Conservation (phyloP, 2,329 filamentous ascomycete species). For the Sarocladiaceae sp. region DNA sequence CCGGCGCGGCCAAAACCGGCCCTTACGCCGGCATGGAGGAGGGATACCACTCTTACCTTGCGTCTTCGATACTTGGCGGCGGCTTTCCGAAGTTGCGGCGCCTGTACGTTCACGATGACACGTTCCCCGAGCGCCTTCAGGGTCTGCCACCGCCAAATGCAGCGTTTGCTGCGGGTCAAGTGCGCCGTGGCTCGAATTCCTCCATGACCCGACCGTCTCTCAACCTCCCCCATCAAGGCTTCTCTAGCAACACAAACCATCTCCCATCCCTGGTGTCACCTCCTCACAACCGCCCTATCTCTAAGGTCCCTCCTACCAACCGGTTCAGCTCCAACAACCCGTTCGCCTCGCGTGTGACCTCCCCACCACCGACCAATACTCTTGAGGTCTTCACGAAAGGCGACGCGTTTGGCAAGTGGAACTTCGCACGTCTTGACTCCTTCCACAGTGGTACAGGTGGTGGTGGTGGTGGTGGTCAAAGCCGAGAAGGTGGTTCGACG, state of each 20-base stretch:
- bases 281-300: conserved; percentile 20
- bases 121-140: conserved; percentile 74
- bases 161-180: conserved; percentile 22
- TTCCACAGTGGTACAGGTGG: conserved; percentile 12
- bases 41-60: conserved; percentile 79
- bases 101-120: conserved; percentile 79
- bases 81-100: conserved; percentile 66
- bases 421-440: conserved; percentile 44
- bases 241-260: conserved; percentile 8
- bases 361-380: conserved; percentile 40
- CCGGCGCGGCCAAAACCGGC: conserved; percentile 48
- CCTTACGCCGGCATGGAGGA: conserved; percentile 49
- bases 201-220: conserved; percentile 13
- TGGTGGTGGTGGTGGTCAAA: conserved; percentile 8
- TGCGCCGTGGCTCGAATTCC: conserved; percentile 21
- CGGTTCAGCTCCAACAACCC: conserved; percentile 58
- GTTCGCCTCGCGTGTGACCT: conserved; percentile 35
- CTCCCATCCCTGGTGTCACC: conserved; percentile 21
- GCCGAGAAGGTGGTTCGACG: conserved; percentile 10
- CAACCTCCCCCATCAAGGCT: conserved; percentile 20
- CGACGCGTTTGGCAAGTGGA: conserved; percentile 53
- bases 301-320: conserved; percentile 22
- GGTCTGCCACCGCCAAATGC: conserved; percentile 52
- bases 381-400: conserved; percentile 56
- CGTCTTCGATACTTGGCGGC: conserved; percentile 71